Evolutionary conservation across 1,284 basidiomycete genomes (phyloP).

Genomic region (Trichosporon sp.): DNA sequence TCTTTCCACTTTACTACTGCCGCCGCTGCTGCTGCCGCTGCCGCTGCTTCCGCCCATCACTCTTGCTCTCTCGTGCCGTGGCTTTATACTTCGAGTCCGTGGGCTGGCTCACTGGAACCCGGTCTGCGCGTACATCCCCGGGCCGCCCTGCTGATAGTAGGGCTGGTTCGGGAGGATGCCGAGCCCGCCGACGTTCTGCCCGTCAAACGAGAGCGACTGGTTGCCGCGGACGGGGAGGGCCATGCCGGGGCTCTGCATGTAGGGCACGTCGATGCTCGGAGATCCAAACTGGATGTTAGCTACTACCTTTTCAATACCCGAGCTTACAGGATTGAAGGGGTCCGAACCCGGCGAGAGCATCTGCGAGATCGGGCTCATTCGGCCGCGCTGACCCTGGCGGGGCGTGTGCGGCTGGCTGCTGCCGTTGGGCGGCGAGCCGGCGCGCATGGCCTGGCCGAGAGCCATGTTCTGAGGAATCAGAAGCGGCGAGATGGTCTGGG

Average conservation of each 20-base stretch:
- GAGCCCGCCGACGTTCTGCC: conserved; percentile 43
- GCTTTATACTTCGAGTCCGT: neutral
- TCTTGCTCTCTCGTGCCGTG: neutral
- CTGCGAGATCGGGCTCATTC: conserved; percentile 36
- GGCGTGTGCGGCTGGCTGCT: conserved; percentile 33
- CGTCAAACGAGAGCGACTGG: conserved; percentile 36
- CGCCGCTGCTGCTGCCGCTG: no score
- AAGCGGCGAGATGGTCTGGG: conserved; percentile 28
- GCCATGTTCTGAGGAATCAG: conserved; percentile 42
- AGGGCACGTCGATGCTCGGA: conserved; percentile 40
- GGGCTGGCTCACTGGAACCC: conserved; percentile 13
- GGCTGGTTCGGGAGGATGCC: conserved; percentile 33
- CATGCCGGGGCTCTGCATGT: conserved; percentile 21
- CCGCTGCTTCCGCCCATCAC: neutral
- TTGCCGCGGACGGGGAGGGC: conserved; percentile 21
- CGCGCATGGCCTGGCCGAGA: conserved; percentile 32
- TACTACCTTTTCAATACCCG: neutral
- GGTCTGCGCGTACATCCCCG: conserved; percentile 20
- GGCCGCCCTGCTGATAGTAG: conserved; percentile 13
- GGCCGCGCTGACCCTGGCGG: conserved; percentile 28
- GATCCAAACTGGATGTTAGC: conserved; percentile 32
- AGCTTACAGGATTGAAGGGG: conserved; percentile 48
- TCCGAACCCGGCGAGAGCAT: conserved; percentile 48
- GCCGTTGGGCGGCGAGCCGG: conserved; percentile 19
- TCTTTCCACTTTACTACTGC: no score